Conservation (phyloP, 2,329 filamentous ascomycete genomes). For the Fusarium nurragi region DNA sequence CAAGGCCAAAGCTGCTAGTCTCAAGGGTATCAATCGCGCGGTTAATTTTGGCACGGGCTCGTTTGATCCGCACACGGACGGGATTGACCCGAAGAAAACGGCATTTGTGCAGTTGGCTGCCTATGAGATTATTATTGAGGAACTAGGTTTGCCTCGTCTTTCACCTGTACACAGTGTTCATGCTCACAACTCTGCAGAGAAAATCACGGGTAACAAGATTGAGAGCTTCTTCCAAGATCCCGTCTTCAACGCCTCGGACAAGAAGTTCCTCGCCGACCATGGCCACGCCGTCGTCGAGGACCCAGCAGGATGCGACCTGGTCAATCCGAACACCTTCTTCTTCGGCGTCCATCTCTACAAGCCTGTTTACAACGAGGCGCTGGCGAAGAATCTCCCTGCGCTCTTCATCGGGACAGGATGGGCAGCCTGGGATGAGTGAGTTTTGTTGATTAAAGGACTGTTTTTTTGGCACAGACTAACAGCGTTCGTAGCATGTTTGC, state of each 20-base stretch:
- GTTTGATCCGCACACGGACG: slow-evolving; percentile 60
- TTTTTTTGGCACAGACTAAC: background rate
- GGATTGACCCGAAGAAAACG: slow-evolving; percentile 56
- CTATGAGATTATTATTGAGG: slow-evolving; percentile 59
- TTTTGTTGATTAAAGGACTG: background rate
- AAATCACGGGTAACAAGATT: slow-evolving; percentile 45
- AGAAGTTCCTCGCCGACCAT: slow-evolving; percentile 62
- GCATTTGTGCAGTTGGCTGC: slow-evolving; percentile 64
- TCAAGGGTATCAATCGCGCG: slow-evolving; percentile 46
- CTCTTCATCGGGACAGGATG: slow-evolving; percentile 67
- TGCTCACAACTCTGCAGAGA: slow-evolving; percentile 30
- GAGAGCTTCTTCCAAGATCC: slow-evolving; percentile 65
- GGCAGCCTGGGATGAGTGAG: slow-evolving; percentile 62
- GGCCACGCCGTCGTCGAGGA: slow-evolving; percentile 62
- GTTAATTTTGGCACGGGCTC: slow-evolving; percentile 66
- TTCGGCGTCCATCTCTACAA: slow-evolving; percentile 71
- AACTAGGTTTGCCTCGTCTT: slow-evolving; percentile 51
- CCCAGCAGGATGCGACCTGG: slow-evolving; percentile 61
- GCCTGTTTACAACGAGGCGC: slow-evolving; percentile 61
- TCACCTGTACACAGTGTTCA: background rate
- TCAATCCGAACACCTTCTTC: slow-evolving; percentile 61
- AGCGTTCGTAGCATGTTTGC: slow-evolving; percentile 14
- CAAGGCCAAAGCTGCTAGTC: slow-evolving; percentile 27
- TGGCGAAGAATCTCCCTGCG: slow-evolving; percentile 58
- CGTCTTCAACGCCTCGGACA: slow-evolving; percentile 59